These are phyloP conservation scores for Mycena haematopus DNA, from an alignment of 768 basidiomycete species.

Conservation along the genomic window DNA sequence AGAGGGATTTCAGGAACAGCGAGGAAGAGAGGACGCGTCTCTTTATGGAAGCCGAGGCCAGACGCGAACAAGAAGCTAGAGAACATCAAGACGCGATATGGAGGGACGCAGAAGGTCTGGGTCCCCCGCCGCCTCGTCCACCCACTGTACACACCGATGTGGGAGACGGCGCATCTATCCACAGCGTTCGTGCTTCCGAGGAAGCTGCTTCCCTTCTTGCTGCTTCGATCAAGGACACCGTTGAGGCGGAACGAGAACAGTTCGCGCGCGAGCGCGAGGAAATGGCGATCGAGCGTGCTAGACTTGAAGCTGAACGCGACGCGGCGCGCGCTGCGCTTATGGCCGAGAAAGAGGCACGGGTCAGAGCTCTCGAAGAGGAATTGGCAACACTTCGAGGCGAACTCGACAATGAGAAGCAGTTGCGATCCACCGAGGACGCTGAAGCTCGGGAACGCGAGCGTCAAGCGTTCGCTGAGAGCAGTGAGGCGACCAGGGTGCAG, in stretches of 20 bases:
- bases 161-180: conserved; percentile 46
- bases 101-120: conserved; percentile 46
- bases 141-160: conserved; percentile 33
- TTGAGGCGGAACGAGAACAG: conserved; percentile 66
- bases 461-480: conserved; percentile 61
- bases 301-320: conserved; percentile 53
- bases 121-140: conserved; percentile 42
- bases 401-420: conserved; percentile 66
- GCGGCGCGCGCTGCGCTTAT: conserved; percentile 53
- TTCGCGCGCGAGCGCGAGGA: conserved; percentile 59
- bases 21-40: conserved; percentile 70
- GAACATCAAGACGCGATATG: conserved; percentile 56
- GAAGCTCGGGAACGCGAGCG: conserved; percentile 68
- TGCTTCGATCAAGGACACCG: conserved; percentile 62
- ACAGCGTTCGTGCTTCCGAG: conserved; percentile 49
- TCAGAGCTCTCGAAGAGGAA: conserved; percentile 67
- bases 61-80: conserved; percentile 61
- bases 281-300: conserved; percentile 60
- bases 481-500: conserved; percentile 67
- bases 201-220: conserved; percentile 65
- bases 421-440: conserved; percentile 62
- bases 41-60: conserved; percentile 64
- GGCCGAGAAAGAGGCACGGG: conserved; percentile 61
- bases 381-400: conserved; percentile 61
- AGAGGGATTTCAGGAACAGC: conserved; percentile 64